Evolutionary conservation across 2,329 filamentous ascomycete genomes (phyloP), one percentile per base, ranked within the genome.

Genomic region (Nemania abortiva): DNA sequence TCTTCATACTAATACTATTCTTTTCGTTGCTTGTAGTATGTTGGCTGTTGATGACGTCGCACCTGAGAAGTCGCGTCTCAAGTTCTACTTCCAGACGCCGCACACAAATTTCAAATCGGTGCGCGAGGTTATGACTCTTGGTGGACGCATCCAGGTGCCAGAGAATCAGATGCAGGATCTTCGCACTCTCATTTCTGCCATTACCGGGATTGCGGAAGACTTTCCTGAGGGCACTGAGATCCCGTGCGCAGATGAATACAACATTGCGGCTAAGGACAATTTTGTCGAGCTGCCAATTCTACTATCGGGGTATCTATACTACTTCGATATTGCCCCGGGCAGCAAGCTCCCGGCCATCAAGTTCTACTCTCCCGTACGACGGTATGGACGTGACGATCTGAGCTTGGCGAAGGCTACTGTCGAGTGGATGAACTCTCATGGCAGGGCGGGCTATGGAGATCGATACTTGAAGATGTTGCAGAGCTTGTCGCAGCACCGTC

Each of bases 121-220:
- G 13, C 74, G 73, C 54, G 60, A 71, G 29, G 72, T 75, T 31
- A 75, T 77, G 73, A 76, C 75, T 2, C 29, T 77, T 3, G 71
- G 68, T n/a, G 70, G 73, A 2, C 54, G 27, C 24, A 55, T 62
- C 9, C 1, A 18, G 3, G 55, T 61, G 31, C 54, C 52, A 2
- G 67, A 71, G 4, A 13, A 10, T 5, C 31, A 61, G 10, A 42
- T 73, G 31, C 37, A 69, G 7, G 63, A 74, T 15, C 63, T 77
- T 0, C 59, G 61, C 1, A 47, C 29, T 18, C 61, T 76, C 24
- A 66, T 75, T 68, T 9, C 58, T 53, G 13, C 67, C 68, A 2
- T 31, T 74, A 10, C 37, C 47, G 3, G 49, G 42, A 3, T 34
- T 34, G 31, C 31, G 9, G 31, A 34, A 34, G 69, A 76, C 57